Conservation (phyloP, 345 rosid genomes). For the Melaleuca quinquenervia region DNA sequence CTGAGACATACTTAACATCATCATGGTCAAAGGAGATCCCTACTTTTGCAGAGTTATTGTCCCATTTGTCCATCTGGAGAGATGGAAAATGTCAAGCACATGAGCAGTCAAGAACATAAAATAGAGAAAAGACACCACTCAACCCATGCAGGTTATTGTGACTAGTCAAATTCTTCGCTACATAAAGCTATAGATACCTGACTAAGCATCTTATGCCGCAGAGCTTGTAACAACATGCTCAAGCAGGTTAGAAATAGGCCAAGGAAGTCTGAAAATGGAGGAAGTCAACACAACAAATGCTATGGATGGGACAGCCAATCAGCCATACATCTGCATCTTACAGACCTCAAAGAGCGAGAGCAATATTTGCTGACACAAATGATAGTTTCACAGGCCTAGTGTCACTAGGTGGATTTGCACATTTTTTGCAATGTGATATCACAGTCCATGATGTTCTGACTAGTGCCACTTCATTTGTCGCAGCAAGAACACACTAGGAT, state of each 20-base stretch:
- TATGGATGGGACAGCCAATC: not conserved
- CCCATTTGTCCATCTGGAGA: not conserved
- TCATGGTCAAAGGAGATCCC: conserved; percentile 22
- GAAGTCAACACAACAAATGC: not conserved
- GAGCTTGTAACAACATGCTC: not conserved
- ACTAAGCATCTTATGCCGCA: not conserved
- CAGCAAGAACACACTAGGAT: not conserved
- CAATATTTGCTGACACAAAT: not conserved
- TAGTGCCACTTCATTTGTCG: not conserved
- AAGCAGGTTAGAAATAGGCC: not conserved
- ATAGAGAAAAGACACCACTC: not conserved
- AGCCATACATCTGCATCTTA: not conserved
- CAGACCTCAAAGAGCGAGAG: not conserved
- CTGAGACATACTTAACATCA: conserved; percentile 42
- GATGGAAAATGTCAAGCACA: not conserved
- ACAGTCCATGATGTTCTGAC: not conserved
- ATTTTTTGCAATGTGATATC: not conserved
- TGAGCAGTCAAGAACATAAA: not conserved
- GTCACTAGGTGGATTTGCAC: not conserved
- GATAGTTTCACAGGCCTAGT: not conserved
- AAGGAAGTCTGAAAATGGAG: not conserved
- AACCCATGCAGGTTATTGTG: not conserved
- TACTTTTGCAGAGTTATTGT: conserved; percentile 1
- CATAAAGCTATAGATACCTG: not conserved
- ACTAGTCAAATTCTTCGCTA: not conserved